phyloP scores from a whole-genome alignment of 2,329 filamentous ascomycete genomes.

The Xylaria sp. region DNA sequence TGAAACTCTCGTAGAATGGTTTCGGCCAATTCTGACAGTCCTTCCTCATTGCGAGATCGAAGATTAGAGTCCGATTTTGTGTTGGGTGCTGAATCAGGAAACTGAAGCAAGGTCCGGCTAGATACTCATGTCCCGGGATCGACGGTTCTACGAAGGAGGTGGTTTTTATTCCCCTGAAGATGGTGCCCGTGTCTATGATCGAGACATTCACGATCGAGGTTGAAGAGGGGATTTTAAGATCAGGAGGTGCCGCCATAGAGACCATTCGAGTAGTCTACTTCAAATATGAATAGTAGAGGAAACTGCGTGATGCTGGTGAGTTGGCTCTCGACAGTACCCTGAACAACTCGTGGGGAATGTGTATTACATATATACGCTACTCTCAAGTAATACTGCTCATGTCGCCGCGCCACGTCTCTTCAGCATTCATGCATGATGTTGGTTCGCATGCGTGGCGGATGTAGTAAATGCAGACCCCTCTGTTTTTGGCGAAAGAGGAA shows the following conservation, averaged over 20 bases:
- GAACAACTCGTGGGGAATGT: not conserved
- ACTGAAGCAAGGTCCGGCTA: constrained; percentile 40
- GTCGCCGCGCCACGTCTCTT: not conserved
- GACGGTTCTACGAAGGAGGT: constrained; percentile 45
- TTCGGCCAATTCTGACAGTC: constrained; percentile 38
- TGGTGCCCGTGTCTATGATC: constrained; percentile 49
- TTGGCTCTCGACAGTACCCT: too few species aligned
- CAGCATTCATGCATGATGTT: too few species aligned
- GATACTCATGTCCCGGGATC: constrained; percentile 47
- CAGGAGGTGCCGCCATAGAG: constrained; percentile 41
- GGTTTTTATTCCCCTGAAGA: constrained; percentile 41
- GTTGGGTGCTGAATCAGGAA: constrained; percentile 44
- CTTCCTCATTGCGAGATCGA: constrained; percentile 43
- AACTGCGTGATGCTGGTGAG: not conserved
- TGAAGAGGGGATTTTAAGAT: constrained; percentile 50
- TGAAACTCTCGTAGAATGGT: not conserved
- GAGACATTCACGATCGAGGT: constrained; percentile 49
- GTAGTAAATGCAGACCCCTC: constrained; percentile 1
- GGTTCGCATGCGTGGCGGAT: too few species aligned
- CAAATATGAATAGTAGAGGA: too few species aligned
- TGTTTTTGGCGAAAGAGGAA: constrained; percentile 15
- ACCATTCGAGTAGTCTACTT: too few species aligned
- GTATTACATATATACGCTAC: not conserved
- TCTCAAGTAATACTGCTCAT: not conserved
- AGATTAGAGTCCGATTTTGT: constrained; percentile 43